phyloP scores from a whole-genome alignment of 2,329 filamentous ascomycete species.

The Fusarium papillatum region DNA sequence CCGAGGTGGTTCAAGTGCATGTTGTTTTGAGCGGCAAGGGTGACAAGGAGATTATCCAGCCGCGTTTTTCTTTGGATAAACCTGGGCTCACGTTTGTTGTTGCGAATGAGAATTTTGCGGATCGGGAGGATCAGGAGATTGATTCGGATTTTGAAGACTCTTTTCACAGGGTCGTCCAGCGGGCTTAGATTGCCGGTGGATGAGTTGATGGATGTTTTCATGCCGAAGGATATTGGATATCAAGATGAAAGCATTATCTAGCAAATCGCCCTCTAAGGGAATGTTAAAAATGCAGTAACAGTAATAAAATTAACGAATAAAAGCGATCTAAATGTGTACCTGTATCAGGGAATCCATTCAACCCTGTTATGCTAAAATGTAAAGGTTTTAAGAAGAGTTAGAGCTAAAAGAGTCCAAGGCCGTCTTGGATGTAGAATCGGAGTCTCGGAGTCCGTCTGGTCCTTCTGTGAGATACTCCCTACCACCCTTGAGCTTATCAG shows the following conservation, averaged over 20 bases:
- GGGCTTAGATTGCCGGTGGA: not conserved
- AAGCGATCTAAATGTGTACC: not conserved
- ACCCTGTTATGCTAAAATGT: not conserved
- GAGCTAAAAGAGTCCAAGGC: not conserved
- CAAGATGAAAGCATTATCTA: not conserved
- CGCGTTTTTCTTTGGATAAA: not conserved
- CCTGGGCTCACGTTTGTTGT: not conserved
- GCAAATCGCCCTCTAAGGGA: not conserved
- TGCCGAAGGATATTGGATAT: not conserved
- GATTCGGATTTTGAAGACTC: not conserved
- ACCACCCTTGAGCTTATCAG: constrained; percentile 22
- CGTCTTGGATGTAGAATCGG: not conserved
- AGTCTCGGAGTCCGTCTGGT: constrained; percentile 59
- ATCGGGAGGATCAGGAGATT: not conserved
- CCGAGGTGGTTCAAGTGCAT: not conserved
- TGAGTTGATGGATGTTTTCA: not conserved
- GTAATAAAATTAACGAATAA: not conserved
- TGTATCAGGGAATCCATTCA: not conserved
- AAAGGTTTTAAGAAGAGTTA: not conserved
- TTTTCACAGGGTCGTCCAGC: not conserved
- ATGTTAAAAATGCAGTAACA: not conserved
- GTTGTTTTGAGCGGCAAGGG: not conserved
- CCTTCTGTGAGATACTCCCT: constrained; percentile 21
- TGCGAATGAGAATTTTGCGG: not conserved
- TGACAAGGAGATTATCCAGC: not conserved